Conservation (phyloP, 345 rosid species). For the Gossypium rotundifolium region DNA sequence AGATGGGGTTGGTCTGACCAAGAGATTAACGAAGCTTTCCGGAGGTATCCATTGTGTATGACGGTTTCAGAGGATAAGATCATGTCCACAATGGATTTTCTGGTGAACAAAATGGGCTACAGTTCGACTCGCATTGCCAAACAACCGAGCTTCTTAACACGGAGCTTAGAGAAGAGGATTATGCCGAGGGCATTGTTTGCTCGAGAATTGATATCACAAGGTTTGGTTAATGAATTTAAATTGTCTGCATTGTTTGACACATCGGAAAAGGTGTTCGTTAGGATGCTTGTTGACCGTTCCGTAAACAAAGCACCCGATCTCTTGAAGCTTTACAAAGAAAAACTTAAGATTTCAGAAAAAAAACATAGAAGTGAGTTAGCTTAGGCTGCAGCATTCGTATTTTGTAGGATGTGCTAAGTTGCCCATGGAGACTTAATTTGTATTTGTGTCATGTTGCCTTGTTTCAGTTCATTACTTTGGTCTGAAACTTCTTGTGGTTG, state of each 20-base stretch:
- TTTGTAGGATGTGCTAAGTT: too few relatives aligned
- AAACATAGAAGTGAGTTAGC: background rate
- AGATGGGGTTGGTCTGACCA: slow-evolving; percentile 21
- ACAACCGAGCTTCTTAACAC: background rate
- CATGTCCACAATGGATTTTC: slow-evolving; percentile 13
- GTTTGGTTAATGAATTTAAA: slow-evolving; percentile 20
- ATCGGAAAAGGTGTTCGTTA: slow-evolving; percentile 17
- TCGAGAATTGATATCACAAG: slow-evolving; percentile 6
- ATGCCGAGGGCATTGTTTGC: slow-evolving; percentile 15
- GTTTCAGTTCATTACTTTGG: background rate
- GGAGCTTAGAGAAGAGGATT: slow-evolving; percentile 22
- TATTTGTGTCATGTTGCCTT: background rate
- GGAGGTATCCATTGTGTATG: slow-evolving; percentile 5
- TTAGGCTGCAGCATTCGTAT: background rate
- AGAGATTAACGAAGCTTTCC: slow-evolving; percentile 8
- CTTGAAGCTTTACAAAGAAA: slow-evolving; percentile 26
- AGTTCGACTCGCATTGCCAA: background rate
- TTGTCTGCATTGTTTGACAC: slow-evolving; percentile 28
- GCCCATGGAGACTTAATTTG: too few relatives aligned
- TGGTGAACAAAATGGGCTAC: slow-evolving; percentile 21
- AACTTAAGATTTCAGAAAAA: background rate
- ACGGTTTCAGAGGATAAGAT: slow-evolving; percentile 15
- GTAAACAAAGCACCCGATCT: slow-evolving; percentile 31
- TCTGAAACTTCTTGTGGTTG: background rate
- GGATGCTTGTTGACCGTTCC: too few relatives aligned